Evolutionary conservation across 768 basidiomycete species (phyloP), one percentile per base, ranked within the genome.

Genomic region (Termitomyces sp.): DNA sequence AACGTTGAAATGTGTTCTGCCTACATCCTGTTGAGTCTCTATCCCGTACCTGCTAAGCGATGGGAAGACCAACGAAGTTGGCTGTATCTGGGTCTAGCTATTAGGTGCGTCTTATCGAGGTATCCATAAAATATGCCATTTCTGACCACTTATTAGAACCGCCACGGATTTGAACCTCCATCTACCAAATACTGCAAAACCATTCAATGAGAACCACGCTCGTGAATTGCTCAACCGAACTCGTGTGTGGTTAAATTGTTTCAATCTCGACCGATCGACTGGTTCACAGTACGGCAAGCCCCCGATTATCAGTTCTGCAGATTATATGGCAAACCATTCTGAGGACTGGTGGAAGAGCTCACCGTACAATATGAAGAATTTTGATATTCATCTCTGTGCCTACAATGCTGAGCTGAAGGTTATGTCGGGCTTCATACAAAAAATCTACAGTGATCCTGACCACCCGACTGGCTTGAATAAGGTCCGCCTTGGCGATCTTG

Each of bases 11-110:
- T 91, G 70, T 87, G 86, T 51, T 87, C 89, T 47, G 95, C 88
- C 18, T 98, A 93, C 68, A 85, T 92, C 57, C 73, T 91, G 24
- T 75, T 92, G 63, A 86, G 89, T 68, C 71, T 98, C 64, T 88
- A 89, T 72, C 84, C 86, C 56, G 78, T 90, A 0, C 91, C 91
- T 1, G 80, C 86, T 0, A 81, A 83, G 52, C 82, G 86, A 33
- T 95, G 92, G 87, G 93, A 95, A 67, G 92, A 96, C 63, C 93
- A 96, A 67, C 81, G 93, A 30, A 88, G 87, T 54, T 97, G 92
- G 91, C 71, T 95, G 50, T 93, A 91, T 70, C 85, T 95, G 22
- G 94, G 94, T 7, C 77, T 95, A 31, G 93, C 92, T 8, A 93
- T 95, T 60, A 80, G 93, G 91, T 89, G 65, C 12, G 33, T n/a